phyloP scores from a whole-genome alignment of 2,329 filamentous ascomycete genomes.

The Colletotrichum scovillei region DNA sequence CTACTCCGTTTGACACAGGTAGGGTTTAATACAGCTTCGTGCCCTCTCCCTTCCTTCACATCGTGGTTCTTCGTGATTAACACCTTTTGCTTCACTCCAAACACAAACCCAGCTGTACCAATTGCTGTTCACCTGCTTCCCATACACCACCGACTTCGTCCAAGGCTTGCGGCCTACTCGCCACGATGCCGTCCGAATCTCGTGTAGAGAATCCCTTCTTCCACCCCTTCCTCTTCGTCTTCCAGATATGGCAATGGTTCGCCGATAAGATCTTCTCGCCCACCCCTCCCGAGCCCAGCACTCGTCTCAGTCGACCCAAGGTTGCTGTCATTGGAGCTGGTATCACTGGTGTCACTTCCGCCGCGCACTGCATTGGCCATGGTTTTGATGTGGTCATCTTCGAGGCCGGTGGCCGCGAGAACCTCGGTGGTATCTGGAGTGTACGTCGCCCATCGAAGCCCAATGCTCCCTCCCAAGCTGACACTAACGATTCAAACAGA shows the following conservation, averaged over 20 bases:
- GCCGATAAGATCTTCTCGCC: constrained; percentile 76
- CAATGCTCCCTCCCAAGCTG: not conserved
- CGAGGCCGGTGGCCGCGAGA: constrained; percentile 74
- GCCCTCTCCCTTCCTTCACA: not conserved
- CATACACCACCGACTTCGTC: not conserved
- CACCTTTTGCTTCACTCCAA: not conserved
- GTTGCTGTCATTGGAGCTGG: constrained; percentile 78
- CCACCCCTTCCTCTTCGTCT: constrained; percentile 71
- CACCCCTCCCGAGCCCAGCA: constrained; percentile 69
- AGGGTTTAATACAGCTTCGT: constrained; percentile 6
- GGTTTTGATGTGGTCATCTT: constrained; percentile 86
- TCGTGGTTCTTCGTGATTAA: not conserved
- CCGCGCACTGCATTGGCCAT: constrained; percentile 86
- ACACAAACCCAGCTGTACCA: not conserved
- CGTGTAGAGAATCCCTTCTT: constrained; percentile 53
- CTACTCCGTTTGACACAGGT: not conserved
- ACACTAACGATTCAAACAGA: constrained; percentile 53
- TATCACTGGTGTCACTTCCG: constrained; percentile 80
- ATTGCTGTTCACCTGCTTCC: not conserved
- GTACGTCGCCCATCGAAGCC: constrained; percentile 53
- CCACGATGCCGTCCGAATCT: constrained; percentile 46
- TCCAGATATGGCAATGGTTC: constrained; percentile 73
- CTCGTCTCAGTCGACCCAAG: constrained; percentile 69
- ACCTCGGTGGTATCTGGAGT: constrained; percentile 84
- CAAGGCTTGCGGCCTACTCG: constrained; percentile 12